These are phyloP conservation scores for Aspergillus pseudoterreus DNA, from an alignment of 2,329 filamentous ascomycete species.

Conservation along the genomic window DNA sequence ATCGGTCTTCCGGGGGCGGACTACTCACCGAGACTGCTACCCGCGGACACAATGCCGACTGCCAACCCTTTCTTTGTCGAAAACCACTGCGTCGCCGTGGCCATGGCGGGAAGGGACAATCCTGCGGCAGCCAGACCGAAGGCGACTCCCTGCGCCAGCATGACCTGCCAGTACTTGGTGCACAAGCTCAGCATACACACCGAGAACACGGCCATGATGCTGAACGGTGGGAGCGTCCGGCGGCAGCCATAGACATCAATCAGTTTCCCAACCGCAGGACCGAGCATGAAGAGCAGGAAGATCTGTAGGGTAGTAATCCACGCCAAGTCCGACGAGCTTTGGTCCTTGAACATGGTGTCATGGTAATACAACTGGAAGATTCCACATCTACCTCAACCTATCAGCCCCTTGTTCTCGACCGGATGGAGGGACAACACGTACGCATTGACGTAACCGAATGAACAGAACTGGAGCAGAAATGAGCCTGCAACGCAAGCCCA, in stretches of 20 bases:
- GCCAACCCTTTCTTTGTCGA: background rate
- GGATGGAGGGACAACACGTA: background rate
- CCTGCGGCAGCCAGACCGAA: background rate
- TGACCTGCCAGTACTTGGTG: background rate
- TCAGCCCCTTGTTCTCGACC: background rate
- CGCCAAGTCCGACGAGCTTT: background rate
- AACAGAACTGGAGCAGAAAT: slow-evolving; percentile 1
- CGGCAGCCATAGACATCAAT: background rate
- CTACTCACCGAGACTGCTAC: background rate
- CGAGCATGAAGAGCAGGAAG: slow-evolving; percentile 1
- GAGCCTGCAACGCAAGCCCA: slow-evolving; percentile 1
- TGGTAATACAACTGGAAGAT: background rate
- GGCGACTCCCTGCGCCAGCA: background rate
- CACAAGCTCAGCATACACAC: slow-evolving; percentile 2
- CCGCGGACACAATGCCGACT: background rate
- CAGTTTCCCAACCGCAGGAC: background rate
- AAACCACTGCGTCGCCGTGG: background rate
- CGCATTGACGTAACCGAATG: slow-evolving; percentile 2
- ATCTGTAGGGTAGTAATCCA: slow-evolving; percentile 1
- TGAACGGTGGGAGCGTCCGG: background rate
- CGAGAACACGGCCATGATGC: background rate
- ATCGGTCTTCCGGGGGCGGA: background rate
- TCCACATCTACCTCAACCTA: background rate
- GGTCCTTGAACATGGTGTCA: background rate
- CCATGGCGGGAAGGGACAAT: background rate